These are phyloP conservation scores for Flagelloscypha sp. DNA, from an alignment of 768 basidiomycete species.

Conservation along the genomic window DNA sequence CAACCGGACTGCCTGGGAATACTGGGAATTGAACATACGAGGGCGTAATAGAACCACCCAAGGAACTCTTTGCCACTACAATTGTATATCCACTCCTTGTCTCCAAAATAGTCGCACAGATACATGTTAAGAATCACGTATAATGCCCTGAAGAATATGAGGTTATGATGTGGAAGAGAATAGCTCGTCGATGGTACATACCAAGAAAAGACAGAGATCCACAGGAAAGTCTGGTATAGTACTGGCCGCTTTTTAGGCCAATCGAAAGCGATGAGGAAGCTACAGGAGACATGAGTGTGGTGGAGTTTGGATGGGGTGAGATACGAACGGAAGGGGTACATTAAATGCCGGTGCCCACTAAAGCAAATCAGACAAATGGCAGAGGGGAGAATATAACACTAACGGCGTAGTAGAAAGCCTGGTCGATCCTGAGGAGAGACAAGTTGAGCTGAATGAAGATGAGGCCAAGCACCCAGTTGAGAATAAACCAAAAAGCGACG, in stretches of 20 bases:
- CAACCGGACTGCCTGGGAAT: conserved; percentile 1
- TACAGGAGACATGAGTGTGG: conserved; percentile 10
- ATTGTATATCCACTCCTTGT: conserved; percentile 17
- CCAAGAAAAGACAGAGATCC: conserved; percentile 59
- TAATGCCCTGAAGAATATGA: conserved; percentile 34
- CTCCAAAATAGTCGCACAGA: conserved; percentile 33
- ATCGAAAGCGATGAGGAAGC: conserved; percentile 60
- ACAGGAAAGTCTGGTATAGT: conserved; percentile 55
- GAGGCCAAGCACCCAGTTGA: conserved; percentile 61
- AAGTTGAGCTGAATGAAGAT: conserved; percentile 42
- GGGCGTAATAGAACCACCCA: conserved; percentile 40
- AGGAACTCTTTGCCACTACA: conserved; percentile 39
- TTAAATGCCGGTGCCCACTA: conserved; percentile 53
- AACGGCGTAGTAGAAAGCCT: conserved; percentile 53
- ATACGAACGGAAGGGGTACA: conserved; percentile 46
- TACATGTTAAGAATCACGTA: conserved; percentile 41
- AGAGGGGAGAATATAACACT: conserved; percentile 16
- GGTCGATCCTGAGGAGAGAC: conserved; percentile 40
- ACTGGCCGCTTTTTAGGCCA: conserved; percentile 54
- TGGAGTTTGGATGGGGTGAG: neutral
- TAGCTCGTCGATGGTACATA: conserved; percentile 17
- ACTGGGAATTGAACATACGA: conserved; percentile 18
- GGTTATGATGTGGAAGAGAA: conserved; percentile 7
- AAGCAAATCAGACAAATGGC: neutral
- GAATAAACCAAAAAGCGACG: conserved; percentile 54